Evolutionary conservation across 768 basidiomycete genomes (phyloP).

Genomic region (Amanita polypyramis): DNA sequence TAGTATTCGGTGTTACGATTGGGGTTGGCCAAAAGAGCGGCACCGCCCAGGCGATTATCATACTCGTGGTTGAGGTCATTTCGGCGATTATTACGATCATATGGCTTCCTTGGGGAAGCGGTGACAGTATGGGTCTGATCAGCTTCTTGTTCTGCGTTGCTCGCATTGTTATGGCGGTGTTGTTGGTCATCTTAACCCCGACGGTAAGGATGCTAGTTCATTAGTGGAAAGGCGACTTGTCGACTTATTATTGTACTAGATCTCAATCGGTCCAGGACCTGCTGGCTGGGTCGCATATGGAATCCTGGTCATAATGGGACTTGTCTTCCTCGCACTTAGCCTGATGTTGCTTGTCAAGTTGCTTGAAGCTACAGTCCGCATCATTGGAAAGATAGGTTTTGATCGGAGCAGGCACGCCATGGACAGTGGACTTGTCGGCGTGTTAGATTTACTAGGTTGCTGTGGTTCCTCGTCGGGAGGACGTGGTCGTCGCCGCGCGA

Average conservation of each 20-base stretch:
- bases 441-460: constrained; percentile 63
- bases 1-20: constrained; percentile 75
- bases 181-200: constrained; percentile 84
- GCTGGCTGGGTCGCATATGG: constrained; percentile 93
- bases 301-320: constrained; percentile 70
- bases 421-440: constrained; percentile 84
- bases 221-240: constrained; percentile 1
- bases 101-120: constrained; percentile 95
- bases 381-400: constrained; percentile 71
- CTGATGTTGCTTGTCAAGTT: constrained; percentile 81
- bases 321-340: constrained; percentile 77
- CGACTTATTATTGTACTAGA: constrained; percentile 31
- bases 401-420: constrained; percentile 71
- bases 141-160: constrained; percentile 91
- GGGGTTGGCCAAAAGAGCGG: constrained; percentile 88
- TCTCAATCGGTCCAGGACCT: constrained; percentile 71
- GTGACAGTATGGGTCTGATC: constrained; percentile 93
- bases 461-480: constrained; percentile 31
- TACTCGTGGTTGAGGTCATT: constrained; percentile 81
- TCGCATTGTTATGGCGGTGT: constrained; percentile 80
- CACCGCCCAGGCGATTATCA: constrained; percentile 83
- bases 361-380: constrained; percentile 71
- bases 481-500: constrained; percentile 21
- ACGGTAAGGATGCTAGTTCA: constrained; percentile 43
- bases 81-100: constrained; percentile 84